phyloP scores from a whole-genome alignment of 441 rosid species.

The Viola pubescens region DNA sequence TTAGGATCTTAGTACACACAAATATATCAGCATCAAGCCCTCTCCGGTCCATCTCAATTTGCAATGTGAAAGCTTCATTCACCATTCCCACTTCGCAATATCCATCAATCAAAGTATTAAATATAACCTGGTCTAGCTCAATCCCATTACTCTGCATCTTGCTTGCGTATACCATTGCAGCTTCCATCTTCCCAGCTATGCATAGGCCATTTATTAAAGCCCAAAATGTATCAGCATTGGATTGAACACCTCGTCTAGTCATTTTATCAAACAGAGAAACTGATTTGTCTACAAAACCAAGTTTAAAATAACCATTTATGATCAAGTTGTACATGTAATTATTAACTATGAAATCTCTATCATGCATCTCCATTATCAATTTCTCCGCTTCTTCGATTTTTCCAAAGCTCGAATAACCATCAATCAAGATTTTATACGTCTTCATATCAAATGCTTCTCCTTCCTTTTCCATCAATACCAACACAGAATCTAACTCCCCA shows the following conservation, averaged over 20 bases:
- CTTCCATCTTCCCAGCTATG: constrained; percentile 60
- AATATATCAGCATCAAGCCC: constrained; percentile 48
- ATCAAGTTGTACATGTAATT: constrained; percentile 44
- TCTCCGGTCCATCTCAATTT: constrained; percentile 51
- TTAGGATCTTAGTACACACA: constrained; percentile 33
- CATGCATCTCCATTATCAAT: constrained; percentile 65
- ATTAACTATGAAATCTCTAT: constrained; percentile 40
- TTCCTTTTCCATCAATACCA: constrained; percentile 51
- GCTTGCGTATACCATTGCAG: constrained; percentile 47
- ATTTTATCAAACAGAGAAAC: constrained; percentile 55
- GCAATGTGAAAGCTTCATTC: constrained; percentile 47
- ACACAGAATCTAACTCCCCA: constrained; percentile 32
- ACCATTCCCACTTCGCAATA: constrained; percentile 51
- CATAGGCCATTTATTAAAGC: constrained; percentile 61
- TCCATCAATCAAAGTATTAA: constrained; percentile 57
- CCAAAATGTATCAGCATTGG: constrained; percentile 53
- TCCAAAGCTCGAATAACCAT: constrained; percentile 27
- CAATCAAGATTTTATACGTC: constrained; percentile 40
- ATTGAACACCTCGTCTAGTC: constrained; percentile 40
- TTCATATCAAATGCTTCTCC: constrained; percentile 28
- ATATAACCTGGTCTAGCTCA: constrained; percentile 37
- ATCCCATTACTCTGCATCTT: constrained; percentile 65
- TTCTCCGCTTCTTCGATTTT: constrained; percentile 46
- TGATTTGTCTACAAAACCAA: constrained; percentile 50
- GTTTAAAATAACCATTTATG: constrained; percentile 43